These are phyloP conservation scores for Trypanosoma theileri DNA, from an alignment of 208 protist genomes.

Conservation along the genomic window DNA sequence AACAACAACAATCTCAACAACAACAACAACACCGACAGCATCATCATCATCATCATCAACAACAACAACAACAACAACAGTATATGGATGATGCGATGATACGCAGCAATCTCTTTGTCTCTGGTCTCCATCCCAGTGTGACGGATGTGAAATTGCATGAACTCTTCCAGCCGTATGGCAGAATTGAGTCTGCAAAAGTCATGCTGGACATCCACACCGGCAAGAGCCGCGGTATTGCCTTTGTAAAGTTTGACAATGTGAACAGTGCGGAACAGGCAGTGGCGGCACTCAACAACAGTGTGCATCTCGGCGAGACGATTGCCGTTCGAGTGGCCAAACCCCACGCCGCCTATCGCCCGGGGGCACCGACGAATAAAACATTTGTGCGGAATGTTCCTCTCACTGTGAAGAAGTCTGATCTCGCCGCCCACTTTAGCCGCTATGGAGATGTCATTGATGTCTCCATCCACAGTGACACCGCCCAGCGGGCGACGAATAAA, in stretches of 20 bases:
- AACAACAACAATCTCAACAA: not conserved
- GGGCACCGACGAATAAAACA: conserved; percentile 70
- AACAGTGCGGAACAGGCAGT: conserved; percentile 45
- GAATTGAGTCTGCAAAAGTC: conserved; percentile 75
- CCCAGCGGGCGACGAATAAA: conserved; percentile 20
- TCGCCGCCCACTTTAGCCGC: conserved; percentile 48
- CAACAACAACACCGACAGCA: not conserved
- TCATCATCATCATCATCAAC: not conserved
- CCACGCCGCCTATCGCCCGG: conserved; percentile 60
- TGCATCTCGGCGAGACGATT: conserved; percentile 33
- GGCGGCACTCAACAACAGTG: conserved; percentile 41
- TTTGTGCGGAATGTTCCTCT: conserved; percentile 75
- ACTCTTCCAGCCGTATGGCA: conserved; percentile 49
- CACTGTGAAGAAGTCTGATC: conserved; percentile 37
- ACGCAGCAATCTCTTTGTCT: conserved; percentile 81
- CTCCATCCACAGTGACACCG: conserved; percentile 70
- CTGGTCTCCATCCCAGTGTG: conserved; percentile 43
- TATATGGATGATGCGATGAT: conserved; percentile 33
- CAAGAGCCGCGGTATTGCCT: conserved; percentile 66
- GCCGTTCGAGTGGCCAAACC: conserved; percentile 69
- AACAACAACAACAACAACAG: conserved; percentile 2
- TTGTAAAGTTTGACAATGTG: conserved; percentile 66
- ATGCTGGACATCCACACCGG: conserved; percentile 85
- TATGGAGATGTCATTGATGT: conserved; percentile 73
- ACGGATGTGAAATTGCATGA: conserved; percentile 45